These are phyloP conservation scores for Calocybe gangraenosa DNA, from an alignment of 768 basidiomycete genomes.

Conservation along the genomic window DNA sequence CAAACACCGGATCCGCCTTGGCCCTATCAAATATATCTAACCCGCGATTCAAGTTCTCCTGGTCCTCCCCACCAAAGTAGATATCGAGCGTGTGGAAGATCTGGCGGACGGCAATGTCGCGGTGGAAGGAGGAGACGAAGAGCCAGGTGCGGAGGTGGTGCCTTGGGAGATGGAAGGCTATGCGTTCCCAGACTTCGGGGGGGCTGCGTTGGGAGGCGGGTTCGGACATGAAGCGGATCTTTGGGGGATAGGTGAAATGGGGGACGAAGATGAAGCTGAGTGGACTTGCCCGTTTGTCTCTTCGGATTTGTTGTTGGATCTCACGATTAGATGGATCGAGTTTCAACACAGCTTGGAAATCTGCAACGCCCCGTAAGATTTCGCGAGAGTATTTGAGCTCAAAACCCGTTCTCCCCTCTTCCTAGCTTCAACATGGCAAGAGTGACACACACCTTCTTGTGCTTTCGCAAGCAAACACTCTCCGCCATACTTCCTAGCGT, in stretches of 20 bases:
- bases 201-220: slow-evolving; percentile 62
- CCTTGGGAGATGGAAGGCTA: slow-evolving; percentile 58
- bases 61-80: slow-evolving; percentile 58
- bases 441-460: slow-evolving; percentile 45
- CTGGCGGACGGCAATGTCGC: slow-evolving; percentile 58
- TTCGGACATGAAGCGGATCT: slow-evolving; percentile 52
- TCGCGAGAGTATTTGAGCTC: no score
- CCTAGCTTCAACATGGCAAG: no score
- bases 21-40: slow-evolving; percentile 66
- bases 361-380: no score
- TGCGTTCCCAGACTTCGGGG: slow-evolving; percentile 64
- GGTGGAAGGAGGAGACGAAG: slow-evolving; percentile 58
- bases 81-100: slow-evolving; percentile 68
- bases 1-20: slow-evolving; percentile 58
- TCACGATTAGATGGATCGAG: slow-evolving; percentile 59
- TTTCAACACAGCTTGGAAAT: slow-evolving; percentile 55
- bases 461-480: slow-evolving; percentile 54
- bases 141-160: slow-evolving; percentile 70
- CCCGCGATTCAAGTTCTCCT: slow-evolving; percentile 54
- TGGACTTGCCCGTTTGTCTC: slow-evolving; percentile 37
- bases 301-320: slow-evolving; percentile 44
- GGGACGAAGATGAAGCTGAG: slow-evolving; percentile 1
- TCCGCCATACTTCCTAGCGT: slow-evolving; percentile 51
- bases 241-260: slow-evolving; percentile 4
- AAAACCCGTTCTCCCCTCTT: no score